These are phyloP conservation scores for Limnanthes douglasii DNA, from an alignment of 345 rosid genomes.

Conservation along the genomic window DNA sequence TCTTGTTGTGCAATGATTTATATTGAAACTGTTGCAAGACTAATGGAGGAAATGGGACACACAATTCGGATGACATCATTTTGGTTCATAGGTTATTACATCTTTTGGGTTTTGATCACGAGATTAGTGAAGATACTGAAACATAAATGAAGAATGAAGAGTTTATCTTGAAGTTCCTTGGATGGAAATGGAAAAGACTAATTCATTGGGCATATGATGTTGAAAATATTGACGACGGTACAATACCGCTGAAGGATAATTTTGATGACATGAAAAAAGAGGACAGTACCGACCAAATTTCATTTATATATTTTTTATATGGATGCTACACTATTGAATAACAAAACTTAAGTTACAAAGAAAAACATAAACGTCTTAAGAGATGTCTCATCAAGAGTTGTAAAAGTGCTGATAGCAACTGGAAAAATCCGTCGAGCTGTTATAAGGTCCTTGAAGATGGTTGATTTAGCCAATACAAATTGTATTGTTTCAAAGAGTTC, in stretches of 20 bases:
- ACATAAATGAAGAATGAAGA: slow-evolving; percentile 91
- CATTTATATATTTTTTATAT: slow-evolving; percentile 59
- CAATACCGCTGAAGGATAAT: slow-evolving; percentile 21
- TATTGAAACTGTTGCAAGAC: slow-evolving; percentile 81
- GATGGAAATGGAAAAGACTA: slow-evolving; percentile 92
- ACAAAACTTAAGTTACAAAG: slow-evolving; percentile 50
- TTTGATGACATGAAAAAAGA: slow-evolving; percentile 79
- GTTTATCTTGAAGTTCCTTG: slow-evolving; percentile 55
- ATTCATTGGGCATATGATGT: slow-evolving; percentile 69
- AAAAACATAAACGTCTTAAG: slow-evolving; percentile 62
- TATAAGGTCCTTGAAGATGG: slow-evolving; percentile 35
- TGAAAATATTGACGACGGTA: slow-evolving; percentile 14
- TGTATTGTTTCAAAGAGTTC: slow-evolving; percentile 63
- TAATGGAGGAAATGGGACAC: slow-evolving; percentile 86
- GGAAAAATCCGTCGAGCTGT: slow-evolving; percentile 90
- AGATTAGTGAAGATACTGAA: slow-evolving; percentile 84
- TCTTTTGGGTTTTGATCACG: slow-evolving; percentile 95
- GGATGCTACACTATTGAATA: slow-evolving; percentile 72
- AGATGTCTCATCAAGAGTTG: slow-evolving; percentile 73
- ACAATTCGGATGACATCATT: slow-evolving; percentile 78
- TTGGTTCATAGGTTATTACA: slow-evolving; percentile 93
- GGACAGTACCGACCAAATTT: slow-evolving; percentile 82
- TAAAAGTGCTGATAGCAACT: slow-evolving; percentile 87
- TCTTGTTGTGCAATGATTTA: slow-evolving; percentile 86
- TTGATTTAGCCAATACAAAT: slow-evolving; percentile 57